Percentiles rank a stretch among this genome's conserved stretches.
Evolutionary conservation across 495 filamentous ascomycete species (phyloP).

Genomic region (Massariosphaeria phaeospora): DNA sequence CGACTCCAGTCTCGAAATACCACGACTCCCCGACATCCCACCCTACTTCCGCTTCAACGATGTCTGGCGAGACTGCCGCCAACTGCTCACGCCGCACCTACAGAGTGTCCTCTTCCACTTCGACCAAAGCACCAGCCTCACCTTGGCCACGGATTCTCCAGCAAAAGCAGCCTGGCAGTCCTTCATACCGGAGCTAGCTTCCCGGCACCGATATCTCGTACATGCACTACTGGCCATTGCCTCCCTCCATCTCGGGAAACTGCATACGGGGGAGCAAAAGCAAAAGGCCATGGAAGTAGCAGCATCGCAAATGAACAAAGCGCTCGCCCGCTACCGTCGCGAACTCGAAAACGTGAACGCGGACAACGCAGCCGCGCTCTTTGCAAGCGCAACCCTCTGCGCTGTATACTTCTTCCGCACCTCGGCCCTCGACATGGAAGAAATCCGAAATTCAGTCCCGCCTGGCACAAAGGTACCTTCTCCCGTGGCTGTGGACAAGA

Average conservation of each 20-base stretch:
- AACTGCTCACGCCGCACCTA: background rate
- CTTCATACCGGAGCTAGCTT: constrained; percentile 23
- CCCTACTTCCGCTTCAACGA: constrained; percentile 1
- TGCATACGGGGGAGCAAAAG: constrained; percentile 7
- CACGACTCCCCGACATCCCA: background rate
- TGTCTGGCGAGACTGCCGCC: constrained; percentile 11
- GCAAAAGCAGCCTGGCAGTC: constrained; percentile 23
- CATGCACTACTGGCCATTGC: constrained; percentile 25
- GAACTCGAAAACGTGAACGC: constrained; percentile 14
- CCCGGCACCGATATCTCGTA: constrained; percentile 17
- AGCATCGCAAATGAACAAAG: constrained; percentile 23
- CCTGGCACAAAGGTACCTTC: background rate
- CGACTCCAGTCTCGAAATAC: background rate
- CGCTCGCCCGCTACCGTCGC: constrained; percentile 10
- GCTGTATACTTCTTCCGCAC: constrained; percentile 30
- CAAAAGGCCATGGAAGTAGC: constrained; percentile 13
- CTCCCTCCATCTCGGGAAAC: constrained; percentile 22
- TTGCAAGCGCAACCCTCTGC: constrained; percentile 21
- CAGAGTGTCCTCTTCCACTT: constrained; percentile 20
- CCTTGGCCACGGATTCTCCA: constrained; percentile 14
- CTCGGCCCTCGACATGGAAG: constrained; percentile 19
- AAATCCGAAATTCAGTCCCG: constrained; percentile 12
- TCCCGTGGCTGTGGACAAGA: background rate
- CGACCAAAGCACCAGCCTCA: constrained; percentile 13
- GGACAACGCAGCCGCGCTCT: constrained; percentile 24